Base-by-base conservation (phyloP, 2,329 filamentous ascomycete genomes). In the Colletotrichum viniferum region DNA sequence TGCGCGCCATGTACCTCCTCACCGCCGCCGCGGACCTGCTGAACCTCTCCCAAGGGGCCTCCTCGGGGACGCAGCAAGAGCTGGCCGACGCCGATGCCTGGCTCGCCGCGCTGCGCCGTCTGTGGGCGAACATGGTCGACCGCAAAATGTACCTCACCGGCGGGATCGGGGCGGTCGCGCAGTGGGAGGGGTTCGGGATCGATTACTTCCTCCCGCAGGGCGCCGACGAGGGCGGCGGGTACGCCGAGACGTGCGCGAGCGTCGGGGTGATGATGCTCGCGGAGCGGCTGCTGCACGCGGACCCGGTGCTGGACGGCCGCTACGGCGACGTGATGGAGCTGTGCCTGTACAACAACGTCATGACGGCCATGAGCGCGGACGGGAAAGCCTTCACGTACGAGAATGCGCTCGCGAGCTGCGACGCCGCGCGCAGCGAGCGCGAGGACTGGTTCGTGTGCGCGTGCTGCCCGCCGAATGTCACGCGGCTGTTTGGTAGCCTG, bases 111-210 rank as follows among this genome's bases (percentile, higher is more conserved):
- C 78, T 92, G 0, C 79, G 83, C 28, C 82, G 86, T 9, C 81
- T 92, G 5, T 93, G 91, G 91, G 80, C 86, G 36, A 91, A 92
- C 77, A 92, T 92, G 89, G 87, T 91, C 0, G 84, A 90, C 55
- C 87, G 86, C 71, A 93, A 92, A 79, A 91, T 92, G 88, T 93
- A 91, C 73, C 79, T 92, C 18, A 93, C 91, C 0, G 91, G 91
- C 2, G 91, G 90, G 1, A 88, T 93, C 65, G 91, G 91, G 1
- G 88, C 85, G 1, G 86, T 90, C 55, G 85, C 88, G 77, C 88
- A 92, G 79, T 91, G 88, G 88, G 88, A 92, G 80, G 90, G 91
- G 5, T 92, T 93, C 78, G 90, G 90, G 0, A 84, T 87, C 55
- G 87, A 91, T 76, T 91, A 92, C 78, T 91, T 91, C 79, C 83